phyloP scores from a whole-genome alignment of 306 rosid species.

The Quercus rubra region DNA sequence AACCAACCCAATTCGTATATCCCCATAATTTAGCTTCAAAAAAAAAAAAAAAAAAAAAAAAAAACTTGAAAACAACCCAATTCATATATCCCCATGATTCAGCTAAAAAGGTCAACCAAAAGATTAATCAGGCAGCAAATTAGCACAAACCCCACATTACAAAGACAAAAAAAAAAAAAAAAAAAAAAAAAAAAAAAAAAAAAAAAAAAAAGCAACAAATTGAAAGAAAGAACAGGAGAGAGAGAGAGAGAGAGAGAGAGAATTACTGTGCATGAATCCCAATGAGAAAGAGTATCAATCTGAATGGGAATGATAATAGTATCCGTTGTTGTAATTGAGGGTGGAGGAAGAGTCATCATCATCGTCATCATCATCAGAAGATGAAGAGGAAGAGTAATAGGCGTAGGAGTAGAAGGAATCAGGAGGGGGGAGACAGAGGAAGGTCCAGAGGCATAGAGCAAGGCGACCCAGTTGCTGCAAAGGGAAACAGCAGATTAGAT shows the following conservation, averaged over 20 bases:
- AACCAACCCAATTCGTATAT: constrained; percentile 6
- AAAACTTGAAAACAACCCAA: constrained; percentile 1
- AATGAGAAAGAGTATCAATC: constrained; percentile 35
- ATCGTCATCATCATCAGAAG: constrained; percentile 32
- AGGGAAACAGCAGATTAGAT: constrained; percentile 65
- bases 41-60: neutral
- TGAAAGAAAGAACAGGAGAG: neutral
- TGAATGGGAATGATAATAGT: constrained; percentile 53
- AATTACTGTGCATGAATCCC: constrained; percentile 18
- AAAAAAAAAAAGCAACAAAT: neutral
- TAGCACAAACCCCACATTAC: neutral
- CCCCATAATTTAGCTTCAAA: neutral
- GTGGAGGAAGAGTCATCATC: constrained; percentile 40
- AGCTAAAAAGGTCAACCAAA: neutral
- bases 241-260: neutral
- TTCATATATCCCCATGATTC: neutral
- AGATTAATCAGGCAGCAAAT: neutral
- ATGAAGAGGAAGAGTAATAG: constrained; percentile 33
- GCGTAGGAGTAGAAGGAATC: constrained; percentile 39
- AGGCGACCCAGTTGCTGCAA: constrained; percentile 68
- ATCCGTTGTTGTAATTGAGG: constrained; percentile 29
- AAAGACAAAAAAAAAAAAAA: neutral
- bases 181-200: too few relatives aligned
- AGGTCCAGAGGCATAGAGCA: constrained; percentile 65
- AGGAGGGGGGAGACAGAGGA: constrained; percentile 62